These are phyloP conservation scores for Sporothrix globosa DNA, from an alignment of 2,329 filamentous ascomycete species.

Conservation along the genomic window DNA sequence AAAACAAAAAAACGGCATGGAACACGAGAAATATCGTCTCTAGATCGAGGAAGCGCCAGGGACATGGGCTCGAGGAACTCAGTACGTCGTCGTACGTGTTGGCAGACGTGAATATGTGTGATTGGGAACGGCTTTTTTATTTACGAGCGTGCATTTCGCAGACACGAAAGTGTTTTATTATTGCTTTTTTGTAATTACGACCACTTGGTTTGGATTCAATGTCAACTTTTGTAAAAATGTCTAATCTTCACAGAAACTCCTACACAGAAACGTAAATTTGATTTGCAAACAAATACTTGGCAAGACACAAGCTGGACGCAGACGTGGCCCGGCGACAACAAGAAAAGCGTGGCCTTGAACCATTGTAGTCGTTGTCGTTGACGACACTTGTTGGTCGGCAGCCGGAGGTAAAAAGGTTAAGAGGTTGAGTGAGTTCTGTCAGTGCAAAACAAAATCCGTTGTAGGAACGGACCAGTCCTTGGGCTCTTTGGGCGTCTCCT, in stretches of 20 bases:
- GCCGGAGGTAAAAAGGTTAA: slow-evolving; percentile 3
- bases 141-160: neutral
- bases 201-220: too few species aligned
- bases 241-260: too few species aligned
- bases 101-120: neutral
- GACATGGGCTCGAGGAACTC: neutral
- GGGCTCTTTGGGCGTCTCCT: neutral
- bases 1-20: neutral
- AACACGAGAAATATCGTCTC: neutral
- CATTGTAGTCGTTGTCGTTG: neutral
- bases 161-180: neutral
- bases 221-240: too few species aligned
- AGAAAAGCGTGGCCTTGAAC: slow-evolving; percentile 13
- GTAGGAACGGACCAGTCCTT: neutral
- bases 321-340: neutral
- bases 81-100: too few species aligned
- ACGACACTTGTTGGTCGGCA: too few species aligned
- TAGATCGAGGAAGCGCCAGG: slow-evolving; percentile 6
- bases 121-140: too few species aligned
- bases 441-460: neutral
- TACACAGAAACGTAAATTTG: too few species aligned
- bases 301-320: neutral
- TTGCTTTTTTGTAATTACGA: neutral
- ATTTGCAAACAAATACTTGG: neutral
- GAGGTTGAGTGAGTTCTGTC: neutral